A percentile compares a stretch with the other conserved stretches of the same genome.
These are phyloP conservation scores for Smithsoniella earleae DNA, from an alignment of 163 green algal species.

Conservation along the genomic window DNA sequence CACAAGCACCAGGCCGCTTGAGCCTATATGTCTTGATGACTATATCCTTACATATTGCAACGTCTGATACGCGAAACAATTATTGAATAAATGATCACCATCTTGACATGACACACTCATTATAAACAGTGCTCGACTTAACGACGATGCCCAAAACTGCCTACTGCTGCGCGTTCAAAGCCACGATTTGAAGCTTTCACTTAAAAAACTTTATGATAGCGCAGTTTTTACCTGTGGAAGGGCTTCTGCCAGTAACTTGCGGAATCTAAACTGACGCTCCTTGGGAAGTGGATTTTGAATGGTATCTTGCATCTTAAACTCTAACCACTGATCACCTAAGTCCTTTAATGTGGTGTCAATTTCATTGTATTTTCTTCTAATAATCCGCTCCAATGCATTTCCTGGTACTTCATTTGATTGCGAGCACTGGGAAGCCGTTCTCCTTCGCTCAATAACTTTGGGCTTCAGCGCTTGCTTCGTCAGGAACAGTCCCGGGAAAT, in stretches of 20 bases:
- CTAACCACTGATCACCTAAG: slow-evolving; percentile 10
- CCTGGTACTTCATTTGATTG: no score
- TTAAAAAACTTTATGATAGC: not conserved
- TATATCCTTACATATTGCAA: not conserved
- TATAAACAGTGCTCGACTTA: not conserved
- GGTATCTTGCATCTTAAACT: slow-evolving; percentile 24
- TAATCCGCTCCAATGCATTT: not conserved
- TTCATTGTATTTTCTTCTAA: not conserved
- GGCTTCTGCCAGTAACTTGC: not conserved
- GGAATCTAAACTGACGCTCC: not conserved
- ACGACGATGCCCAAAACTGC: no score
- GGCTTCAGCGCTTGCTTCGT: no score
- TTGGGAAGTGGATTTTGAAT: not conserved
- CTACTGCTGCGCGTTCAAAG: not conserved
- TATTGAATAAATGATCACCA: not conserved
- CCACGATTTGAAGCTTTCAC: not conserved
- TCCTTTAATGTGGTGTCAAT: not conserved
- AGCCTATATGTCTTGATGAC: not conserved
- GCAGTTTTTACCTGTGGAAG: not conserved
- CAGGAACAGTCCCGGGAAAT: no score
- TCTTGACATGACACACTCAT: not conserved
- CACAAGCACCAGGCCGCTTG: not conserved
- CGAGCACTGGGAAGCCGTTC: no score
- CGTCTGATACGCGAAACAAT: not conserved
- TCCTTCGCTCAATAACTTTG: no score